These are phyloP conservation scores for Epichloe gansuensis DNA, from an alignment of 2,329 filamentous ascomycete genomes.

Conservation along the genomic window DNA sequence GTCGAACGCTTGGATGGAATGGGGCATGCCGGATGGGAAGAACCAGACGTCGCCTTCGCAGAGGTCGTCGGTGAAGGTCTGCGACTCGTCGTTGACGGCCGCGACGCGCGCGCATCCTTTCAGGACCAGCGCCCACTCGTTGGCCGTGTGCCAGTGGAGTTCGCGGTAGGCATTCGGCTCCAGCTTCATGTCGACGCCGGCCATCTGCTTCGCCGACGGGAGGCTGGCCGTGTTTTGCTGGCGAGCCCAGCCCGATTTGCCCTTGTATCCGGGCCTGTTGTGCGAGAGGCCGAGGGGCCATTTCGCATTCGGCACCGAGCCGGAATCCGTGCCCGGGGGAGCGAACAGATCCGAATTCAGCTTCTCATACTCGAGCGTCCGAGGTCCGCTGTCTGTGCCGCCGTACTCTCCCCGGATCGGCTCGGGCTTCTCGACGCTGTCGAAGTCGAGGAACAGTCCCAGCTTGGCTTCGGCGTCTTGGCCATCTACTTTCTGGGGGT, in stretches of 20 bases:
- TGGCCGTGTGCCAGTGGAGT: slow-evolving; percentile 48
- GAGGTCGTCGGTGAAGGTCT: slow-evolving; percentile 34
- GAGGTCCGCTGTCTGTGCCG: slow-evolving; percentile 38
- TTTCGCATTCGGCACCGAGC: slow-evolving; percentile 32
- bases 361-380: slow-evolving; percentile 35
- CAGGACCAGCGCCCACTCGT: slow-evolving; percentile 38
- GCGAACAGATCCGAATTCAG: slow-evolving; percentile 41
- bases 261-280: slow-evolving; percentile 31
- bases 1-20: slow-evolving; percentile 41
- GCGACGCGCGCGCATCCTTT: slow-evolving; percentile 39
- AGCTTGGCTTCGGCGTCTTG: slow-evolving; percentile 37
- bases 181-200: slow-evolving; percentile 46
- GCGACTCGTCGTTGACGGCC: slow-evolving; percentile 38
- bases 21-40: slow-evolving; percentile 36
- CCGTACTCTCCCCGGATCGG: slow-evolving; percentile 40
- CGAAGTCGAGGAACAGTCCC: slow-evolving; percentile 41
- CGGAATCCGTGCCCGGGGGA: slow-evolving; percentile 39
- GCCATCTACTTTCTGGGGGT: slow-evolving; percentile 31
- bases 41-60: slow-evolving; percentile 20
- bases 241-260: slow-evolving; percentile 37
- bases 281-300: slow-evolving; percentile 43
- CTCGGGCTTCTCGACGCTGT: slow-evolving; percentile 36
- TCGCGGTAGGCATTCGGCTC: slow-evolving; percentile 46
- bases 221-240: slow-evolving; percentile 40
- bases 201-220: slow-evolving; percentile 37